phyloP scores from a whole-genome alignment of 1,284 basidiomycete genomes.

The Trichosporon coremiiforme region DNA sequence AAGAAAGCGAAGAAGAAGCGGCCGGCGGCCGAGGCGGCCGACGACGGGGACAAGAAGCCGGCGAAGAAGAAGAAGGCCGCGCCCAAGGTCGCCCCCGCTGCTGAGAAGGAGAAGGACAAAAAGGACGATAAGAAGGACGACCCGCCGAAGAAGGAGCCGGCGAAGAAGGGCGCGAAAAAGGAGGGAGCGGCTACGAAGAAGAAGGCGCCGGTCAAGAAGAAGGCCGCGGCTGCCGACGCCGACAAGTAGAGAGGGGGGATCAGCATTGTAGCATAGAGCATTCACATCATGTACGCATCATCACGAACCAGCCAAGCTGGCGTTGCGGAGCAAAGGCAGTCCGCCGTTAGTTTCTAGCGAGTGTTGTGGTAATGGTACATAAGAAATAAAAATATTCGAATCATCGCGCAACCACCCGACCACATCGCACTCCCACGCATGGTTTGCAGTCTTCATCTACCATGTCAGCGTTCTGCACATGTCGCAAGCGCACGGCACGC shows the following conservation, averaged over 20 bases:
- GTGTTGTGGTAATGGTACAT: too few relatives aligned
- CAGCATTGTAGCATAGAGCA: slow-evolving; percentile 12
- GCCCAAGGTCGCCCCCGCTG: slow-evolving; percentile 10
- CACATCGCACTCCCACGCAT: too few relatives aligned
- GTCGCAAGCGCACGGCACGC: too few relatives aligned
- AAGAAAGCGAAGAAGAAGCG: slow-evolving; percentile 28
- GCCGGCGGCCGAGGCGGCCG: slow-evolving; percentile 22
- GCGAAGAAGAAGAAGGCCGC: slow-evolving; percentile 29
- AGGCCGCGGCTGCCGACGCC: slow-evolving; percentile 23
- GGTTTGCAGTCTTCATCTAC: too few relatives aligned
- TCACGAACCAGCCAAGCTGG: background rate
- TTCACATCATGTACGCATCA: background rate
- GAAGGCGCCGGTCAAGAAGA: slow-evolving; percentile 26
- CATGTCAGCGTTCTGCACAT: too few relatives aligned
- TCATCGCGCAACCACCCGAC: too few relatives aligned
- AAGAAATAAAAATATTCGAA: too few relatives aligned
- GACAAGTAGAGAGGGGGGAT: background rate
- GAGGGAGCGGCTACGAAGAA: slow-evolving; percentile 23
- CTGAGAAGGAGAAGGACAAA: slow-evolving; percentile 24
- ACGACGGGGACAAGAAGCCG: slow-evolving; percentile 22
- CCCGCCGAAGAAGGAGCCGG: slow-evolving; percentile 20
- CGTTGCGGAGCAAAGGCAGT: background rate
- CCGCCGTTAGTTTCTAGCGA: too few relatives aligned
- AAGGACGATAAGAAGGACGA: slow-evolving; percentile 22
- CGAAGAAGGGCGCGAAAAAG: slow-evolving; percentile 19